A percentile compares a stretch with the other conserved stretches of the same genome.
These are phyloP conservation scores for Sequoia sempervirens DNA, from an alignment of 75 land plant genomes.

Conservation along the genomic window DNA sequence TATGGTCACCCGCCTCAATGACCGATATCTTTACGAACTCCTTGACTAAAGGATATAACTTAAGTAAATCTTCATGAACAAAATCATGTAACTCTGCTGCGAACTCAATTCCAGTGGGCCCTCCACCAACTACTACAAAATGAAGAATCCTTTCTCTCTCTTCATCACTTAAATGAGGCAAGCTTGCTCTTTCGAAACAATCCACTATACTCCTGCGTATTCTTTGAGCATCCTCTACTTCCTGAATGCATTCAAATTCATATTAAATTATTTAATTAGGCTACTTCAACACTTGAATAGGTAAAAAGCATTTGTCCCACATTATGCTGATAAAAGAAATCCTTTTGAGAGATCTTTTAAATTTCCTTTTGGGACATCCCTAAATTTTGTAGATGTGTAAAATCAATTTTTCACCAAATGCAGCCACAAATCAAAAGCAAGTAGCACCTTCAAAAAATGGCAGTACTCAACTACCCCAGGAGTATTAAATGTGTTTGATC, in stretches of 20 bases:
- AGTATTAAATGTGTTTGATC: slow-evolving; percentile 88
- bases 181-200: slow-evolving; percentile 82
- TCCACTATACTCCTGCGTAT: slow-evolving; percentile 80
- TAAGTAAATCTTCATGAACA: slow-evolving; percentile 70
- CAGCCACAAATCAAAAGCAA: neutral
- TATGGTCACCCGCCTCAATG: slow-evolving; percentile 81
- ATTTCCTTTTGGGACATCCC: neutral
- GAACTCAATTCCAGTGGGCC: slow-evolving; percentile 96
- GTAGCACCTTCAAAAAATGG: slow-evolving; percentile 88
- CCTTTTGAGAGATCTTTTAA: neutral
- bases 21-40: slow-evolving; percentile 66
- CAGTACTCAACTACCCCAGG: slow-evolving; percentile 89
- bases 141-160: slow-evolving; percentile 72
- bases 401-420: neutral
- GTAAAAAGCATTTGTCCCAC: neutral
- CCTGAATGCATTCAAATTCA: slow-evolving; percentile 38
- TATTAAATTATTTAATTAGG: neutral
- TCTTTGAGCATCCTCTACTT: slow-evolving; percentile 91
- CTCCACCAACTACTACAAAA: slow-evolving; percentile 93
- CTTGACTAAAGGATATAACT: slow-evolving; percentile 56
- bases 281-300: neutral
- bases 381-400: neutral
- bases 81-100: slow-evolving; percentile 94
- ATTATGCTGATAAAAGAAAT: neutral
- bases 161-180: slow-evolving; percentile 67